These are phyloP conservation scores for Coemansia umbellata DNA, from an alignment of 192 early-diverging fungal genomes.

Conservation along the genomic window DNA sequence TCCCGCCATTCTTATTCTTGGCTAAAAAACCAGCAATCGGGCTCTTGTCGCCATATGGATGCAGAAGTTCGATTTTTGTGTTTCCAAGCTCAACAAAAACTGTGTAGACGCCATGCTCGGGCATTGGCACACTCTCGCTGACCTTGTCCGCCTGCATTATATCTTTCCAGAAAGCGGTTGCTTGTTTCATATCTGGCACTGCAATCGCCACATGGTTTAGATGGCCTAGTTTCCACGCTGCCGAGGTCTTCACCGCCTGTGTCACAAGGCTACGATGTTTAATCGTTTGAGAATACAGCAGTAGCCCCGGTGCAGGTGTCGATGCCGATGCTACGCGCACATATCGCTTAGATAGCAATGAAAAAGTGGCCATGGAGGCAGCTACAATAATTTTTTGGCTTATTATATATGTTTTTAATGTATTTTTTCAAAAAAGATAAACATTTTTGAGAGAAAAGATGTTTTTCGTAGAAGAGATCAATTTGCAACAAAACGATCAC, in stretches of 20 bases:
- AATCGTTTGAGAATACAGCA: too few relatives aligned
- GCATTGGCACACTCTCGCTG: constrained; percentile 64
- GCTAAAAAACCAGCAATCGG: constrained; percentile 76
- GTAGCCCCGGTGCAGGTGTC: not conserved
- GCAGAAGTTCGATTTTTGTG: constrained; percentile 81
- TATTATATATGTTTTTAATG: too few relatives aligned
- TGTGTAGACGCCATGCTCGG: constrained; percentile 82
- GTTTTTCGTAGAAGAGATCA: too few relatives aligned
- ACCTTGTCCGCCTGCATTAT: constrained; percentile 64
- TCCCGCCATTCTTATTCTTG: constrained; percentile 76
- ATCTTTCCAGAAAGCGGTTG: constrained; percentile 65
- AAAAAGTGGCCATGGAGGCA: not conserved
- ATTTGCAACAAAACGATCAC: too few relatives aligned
- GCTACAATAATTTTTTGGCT: too few relatives aligned
- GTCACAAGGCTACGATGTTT: constrained; percentile 17
- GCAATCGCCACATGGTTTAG: constrained; percentile 85
- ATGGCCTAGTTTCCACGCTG: constrained; percentile 66
- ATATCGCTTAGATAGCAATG: not conserved
- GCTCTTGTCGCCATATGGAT: constrained; percentile 68
- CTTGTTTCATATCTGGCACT: constrained; percentile 68
- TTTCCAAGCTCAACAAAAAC: constrained; percentile 83
- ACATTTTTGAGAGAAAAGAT: too few relatives aligned
- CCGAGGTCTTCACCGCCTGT: constrained; percentile 12
- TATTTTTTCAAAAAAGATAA: too few relatives aligned
- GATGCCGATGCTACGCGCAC: not conserved